phyloP scores from a whole-genome alignment of 805 yeast genomes.

The Candida jianshihensis region DNA sequence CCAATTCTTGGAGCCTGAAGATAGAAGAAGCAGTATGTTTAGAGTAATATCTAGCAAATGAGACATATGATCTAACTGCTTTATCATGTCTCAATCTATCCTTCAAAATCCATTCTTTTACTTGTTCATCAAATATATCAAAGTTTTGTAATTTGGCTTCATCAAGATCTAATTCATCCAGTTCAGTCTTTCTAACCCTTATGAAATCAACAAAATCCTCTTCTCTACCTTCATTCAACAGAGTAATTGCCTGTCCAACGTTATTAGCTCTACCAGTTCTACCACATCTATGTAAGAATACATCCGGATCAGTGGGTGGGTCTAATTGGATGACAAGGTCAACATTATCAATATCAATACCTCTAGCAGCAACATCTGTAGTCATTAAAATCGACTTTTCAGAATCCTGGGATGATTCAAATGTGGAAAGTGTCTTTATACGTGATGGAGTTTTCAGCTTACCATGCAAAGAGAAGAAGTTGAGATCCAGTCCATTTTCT shows the following conservation, averaged over 20 bases:
- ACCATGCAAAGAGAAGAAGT: constrained; percentile 79
- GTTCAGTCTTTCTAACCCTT: constrained; percentile 56
- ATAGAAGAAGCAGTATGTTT: constrained; percentile 87
- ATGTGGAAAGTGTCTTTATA: constrained; percentile 58
- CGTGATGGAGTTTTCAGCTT: constrained; percentile 79
- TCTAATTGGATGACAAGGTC: constrained; percentile 91
- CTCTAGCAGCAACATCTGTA: constrained; percentile 98
- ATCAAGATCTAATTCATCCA: constrained; percentile 33
- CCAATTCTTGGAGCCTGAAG: constrained; percentile 66
- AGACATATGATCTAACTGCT: constrained; percentile 75
- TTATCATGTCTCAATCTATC: constrained; percentile 81
- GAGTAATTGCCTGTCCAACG: constrained; percentile 69
- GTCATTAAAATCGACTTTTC: constrained; percentile 64
- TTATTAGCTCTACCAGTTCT: constrained; percentile 91
- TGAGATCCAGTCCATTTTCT: constrained; percentile 24
- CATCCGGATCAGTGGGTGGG: constrained; percentile 90
- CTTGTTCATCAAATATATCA: constrained; percentile 13
- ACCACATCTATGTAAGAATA: constrained; percentile 90
- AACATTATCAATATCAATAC: constrained; percentile 91
- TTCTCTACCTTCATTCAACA: constrained; percentile 71
- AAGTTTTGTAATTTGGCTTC: constrained; percentile 4
- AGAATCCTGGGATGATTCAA: constrained; percentile 28
- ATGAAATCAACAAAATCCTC: constrained; percentile 76
- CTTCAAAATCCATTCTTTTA: constrained; percentile 49
- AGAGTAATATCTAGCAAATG: constrained; percentile 74